These are phyloP conservation scores for Backusella mclennaniae DNA, from an alignment of 192 early-diverging fungal species.

Conservation along the genomic window DNA sequence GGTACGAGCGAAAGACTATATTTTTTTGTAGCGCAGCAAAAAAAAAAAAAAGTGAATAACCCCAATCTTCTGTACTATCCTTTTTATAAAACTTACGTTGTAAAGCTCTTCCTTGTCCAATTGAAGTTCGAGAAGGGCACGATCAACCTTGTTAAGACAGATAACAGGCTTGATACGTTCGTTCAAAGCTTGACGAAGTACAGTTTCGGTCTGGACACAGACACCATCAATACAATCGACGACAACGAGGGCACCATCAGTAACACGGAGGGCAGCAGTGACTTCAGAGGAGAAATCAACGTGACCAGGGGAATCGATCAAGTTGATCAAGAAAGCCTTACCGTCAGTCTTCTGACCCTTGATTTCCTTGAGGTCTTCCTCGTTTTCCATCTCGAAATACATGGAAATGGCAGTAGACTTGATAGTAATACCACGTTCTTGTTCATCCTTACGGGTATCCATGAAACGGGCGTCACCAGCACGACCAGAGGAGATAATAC, in stretches of 20 bases:
- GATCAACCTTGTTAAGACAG: conserved; percentile 99
- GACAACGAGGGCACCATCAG: conserved; percentile 98
- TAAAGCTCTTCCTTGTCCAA: conserved; percentile 95
- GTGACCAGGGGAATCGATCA: conserved; percentile 99
- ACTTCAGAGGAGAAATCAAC: conserved; percentile 99
- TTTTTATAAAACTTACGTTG: conserved; percentile 39
- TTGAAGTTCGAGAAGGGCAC: conserved; percentile 95
- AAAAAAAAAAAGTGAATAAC: too few relatives aligned
- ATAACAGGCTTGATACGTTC: conserved; percentile 98
- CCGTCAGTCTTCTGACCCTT: conserved; percentile 81
- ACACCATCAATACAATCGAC: conserved; percentile 99
- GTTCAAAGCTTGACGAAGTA: conserved; percentile 95
- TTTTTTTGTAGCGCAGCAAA: too few relatives aligned
- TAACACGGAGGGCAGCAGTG: conserved; percentile 97
- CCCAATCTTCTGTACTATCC: too few relatives aligned
- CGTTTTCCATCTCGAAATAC: conserved; percentile 87
- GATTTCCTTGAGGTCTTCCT: conserved; percentile 82
- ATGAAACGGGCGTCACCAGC: conserved; percentile 97
- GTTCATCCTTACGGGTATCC: conserved; percentile 96
- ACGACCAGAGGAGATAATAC: conserved; percentile 95
- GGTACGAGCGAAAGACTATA: conserved; percentile 78
- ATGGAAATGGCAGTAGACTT: conserved; percentile 99
- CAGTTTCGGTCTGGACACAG: conserved; percentile 98
- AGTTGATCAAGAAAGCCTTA: conserved; percentile 95
- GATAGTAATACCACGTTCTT: conserved; percentile 99